Percentiles rank a stretch among this genome's conserved stretches.
phyloP scores from a whole-genome alignment of 345 rosid genomes.

The Diplotaxis tenuifolia region DNA sequence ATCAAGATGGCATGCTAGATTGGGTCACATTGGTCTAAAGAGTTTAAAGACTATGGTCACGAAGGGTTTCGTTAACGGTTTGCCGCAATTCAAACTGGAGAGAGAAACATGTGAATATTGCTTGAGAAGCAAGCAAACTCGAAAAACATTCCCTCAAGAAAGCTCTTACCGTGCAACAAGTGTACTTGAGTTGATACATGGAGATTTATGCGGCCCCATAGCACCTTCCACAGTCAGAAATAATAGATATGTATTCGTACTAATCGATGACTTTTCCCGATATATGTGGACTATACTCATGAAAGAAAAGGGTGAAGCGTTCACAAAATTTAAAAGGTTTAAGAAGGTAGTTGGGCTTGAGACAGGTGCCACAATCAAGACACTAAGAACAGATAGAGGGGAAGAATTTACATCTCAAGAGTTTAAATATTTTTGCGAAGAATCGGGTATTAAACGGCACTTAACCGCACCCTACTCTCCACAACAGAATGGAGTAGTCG shows the following conservation, averaged over 20 bases:
- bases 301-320: neutral
- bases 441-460: neutral
- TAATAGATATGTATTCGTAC: neutral
- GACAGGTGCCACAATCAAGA: neutral
- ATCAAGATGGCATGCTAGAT: neutral
- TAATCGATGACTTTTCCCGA: neutral
- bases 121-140: neutral
- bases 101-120: neutral
- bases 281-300: neutral
- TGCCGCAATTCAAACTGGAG: neutral
- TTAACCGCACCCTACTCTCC: too few species aligned
- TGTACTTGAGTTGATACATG: neutral
- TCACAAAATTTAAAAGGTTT: neutral
- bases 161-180: neutral
- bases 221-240: neutral
- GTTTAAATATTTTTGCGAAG: neutral
- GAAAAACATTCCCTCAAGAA: neutral
- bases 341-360: neutral
- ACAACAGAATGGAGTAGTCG: too few species aligned
- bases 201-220: neutral
- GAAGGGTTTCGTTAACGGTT: neutral
- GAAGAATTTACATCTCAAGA: neutral
- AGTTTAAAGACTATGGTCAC: neutral
- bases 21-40: neutral
- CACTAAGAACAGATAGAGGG: neutral